Conservation (phyloP, 139 green algal genomes). For the Closterium sp. region DNA sequence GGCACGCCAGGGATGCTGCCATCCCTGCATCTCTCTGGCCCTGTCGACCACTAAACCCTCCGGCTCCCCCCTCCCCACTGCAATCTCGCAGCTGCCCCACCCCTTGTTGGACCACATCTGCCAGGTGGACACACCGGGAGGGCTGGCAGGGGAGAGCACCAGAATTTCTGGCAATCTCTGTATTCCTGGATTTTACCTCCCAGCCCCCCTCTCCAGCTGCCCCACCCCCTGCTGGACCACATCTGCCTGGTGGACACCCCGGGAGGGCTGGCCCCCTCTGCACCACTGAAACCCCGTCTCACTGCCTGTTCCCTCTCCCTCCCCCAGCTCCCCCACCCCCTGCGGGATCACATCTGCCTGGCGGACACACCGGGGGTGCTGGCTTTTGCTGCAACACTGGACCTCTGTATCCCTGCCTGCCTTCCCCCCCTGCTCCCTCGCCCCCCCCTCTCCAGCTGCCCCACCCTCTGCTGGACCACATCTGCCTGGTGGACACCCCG, state of each 20-base stretch:
- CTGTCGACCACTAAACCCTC: too few species aligned
- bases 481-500: conserved; percentile 90
- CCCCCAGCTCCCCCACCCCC: conserved; percentile 47
- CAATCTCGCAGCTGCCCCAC: conserved; percentile 54
- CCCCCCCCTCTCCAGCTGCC: conserved; percentile 35
- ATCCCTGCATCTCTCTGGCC: too few species aligned
- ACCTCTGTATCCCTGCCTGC: too few species aligned
- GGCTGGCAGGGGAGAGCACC: too few species aligned
- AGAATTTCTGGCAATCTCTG: too few species aligned
- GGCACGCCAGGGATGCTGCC: too few species aligned
- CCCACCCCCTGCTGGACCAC: conserved; percentile 68
- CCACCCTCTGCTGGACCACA: conserved; percentile 78
- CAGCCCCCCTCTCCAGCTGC: too few species aligned
- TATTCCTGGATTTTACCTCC: too few species aligned
- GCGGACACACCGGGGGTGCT: conserved; percentile 89
- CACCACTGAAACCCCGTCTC: too few species aligned
- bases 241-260: conserved; percentile 91
- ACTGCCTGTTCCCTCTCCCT: too few species aligned
- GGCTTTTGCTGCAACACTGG: neutral
- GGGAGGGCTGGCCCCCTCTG: too few species aligned
- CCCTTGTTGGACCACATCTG: conserved; percentile 85
- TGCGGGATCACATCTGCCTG: conserved; percentile 90
- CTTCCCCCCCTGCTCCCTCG: neutral
- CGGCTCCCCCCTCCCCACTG: too few species aligned
- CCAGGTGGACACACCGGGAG: conserved; percentile 88